Base-by-base conservation (phyloP, 306 rosid species). In the Echinosophora koreensis region DNA sequence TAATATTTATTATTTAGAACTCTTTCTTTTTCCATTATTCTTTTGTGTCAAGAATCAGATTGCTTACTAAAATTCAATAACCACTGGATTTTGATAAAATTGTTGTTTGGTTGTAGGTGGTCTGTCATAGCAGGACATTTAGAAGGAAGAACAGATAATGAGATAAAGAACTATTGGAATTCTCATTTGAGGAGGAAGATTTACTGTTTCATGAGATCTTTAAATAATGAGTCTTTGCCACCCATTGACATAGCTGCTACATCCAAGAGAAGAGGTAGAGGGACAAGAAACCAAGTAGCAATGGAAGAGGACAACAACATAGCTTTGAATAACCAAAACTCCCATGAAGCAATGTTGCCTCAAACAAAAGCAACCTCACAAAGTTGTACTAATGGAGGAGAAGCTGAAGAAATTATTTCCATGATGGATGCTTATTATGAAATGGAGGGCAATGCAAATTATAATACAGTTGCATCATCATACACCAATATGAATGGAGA, bases 141-240 rank as follows among this genome's bases (percentile, higher is more conserved):
- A 64, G 97, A 96, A 0, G 98, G 98, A 59, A 22, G 98, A 72
- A 94, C 98, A 0, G 97, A 94, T 46, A 91, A 93, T 63, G 90
- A 89, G 84, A 93, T 91, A 71, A 93, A 93, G 78, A 93, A 93
- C 61, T 93, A 90, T 55, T 91, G 97, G 98, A 93, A 91, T 85
- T 91, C 97, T 57, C 97, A 90, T 76, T 67, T 93, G 66, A 87
- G 96, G 73, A 78, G 97, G 47, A 88, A 91, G 80, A 76, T 86
- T 4, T 80, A 91, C 89, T 82, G 83, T 74, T 88, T 86, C 89
- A 81, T 67, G 84, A 86, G 80, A 77, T 74, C 84, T n/a, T 64
- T 80, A 8, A 84, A 81, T 2, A 84, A 81, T 2, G 80, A 87
- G 27, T 62, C 77, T 15, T 70, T 79, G 6, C 34, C 87, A 46